Conservation (phyloP, 139 green algal genomes). For the Coelastrella sp. region DNA sequence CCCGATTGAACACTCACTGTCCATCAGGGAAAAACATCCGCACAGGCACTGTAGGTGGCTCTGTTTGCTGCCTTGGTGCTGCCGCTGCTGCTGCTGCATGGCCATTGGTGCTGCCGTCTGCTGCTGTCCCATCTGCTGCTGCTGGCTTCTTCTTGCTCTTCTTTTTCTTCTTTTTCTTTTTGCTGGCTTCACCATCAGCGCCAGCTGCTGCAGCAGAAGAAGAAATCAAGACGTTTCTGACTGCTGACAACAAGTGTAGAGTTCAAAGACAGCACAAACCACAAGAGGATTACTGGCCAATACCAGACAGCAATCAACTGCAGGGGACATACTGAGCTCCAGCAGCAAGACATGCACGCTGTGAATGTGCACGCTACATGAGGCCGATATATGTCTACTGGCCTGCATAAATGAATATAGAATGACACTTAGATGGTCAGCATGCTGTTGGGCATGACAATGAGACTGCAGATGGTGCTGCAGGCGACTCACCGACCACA, state of each 20-base stretch:
- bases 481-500: neutral
- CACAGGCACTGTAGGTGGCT: slow-evolving; percentile 91
- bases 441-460: too few species aligned
- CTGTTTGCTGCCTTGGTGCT: slow-evolving; percentile 78
- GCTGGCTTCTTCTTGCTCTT: slow-evolving; percentile 60
- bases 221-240: neutral
- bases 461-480: neutral
- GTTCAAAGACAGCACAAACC: neutral
- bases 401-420: too few species aligned
- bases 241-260: too few species aligned
- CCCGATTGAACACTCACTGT: slow-evolving; percentile 37
- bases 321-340: too few species aligned
- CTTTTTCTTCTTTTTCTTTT: slow-evolving; percentile 78
- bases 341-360: too few species aligned
- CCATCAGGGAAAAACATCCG: slow-evolving; percentile 86
- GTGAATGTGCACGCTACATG: too few species aligned
- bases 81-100: slow-evolving; percentile 10
- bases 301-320: too few species aligned
- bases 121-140: slow-evolving; percentile 21
- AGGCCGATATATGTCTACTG: too few species aligned
- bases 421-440: too few species aligned
- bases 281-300: neutral
- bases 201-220: neutral
- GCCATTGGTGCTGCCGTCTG: slow-evolving; percentile 1
- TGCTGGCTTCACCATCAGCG: slow-evolving; percentile 47